Base-by-base conservation (phyloP, 2,329 filamentous ascomycete species). In the Aaosphaeria arxii region DNA sequence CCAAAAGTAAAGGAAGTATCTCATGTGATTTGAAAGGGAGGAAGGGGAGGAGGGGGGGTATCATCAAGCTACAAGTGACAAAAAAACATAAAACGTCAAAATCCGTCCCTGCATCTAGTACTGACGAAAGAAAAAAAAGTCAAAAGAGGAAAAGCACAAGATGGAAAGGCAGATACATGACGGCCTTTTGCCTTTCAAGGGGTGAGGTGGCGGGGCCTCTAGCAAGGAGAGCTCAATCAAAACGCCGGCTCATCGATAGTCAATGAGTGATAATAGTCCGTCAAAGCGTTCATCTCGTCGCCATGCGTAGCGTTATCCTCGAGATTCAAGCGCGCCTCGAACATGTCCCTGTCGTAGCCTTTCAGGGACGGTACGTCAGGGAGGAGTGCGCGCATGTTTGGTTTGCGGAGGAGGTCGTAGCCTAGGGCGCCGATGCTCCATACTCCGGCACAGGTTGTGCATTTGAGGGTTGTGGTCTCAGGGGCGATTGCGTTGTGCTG, bases 391-490 rank as follows among this genome's bases (percentile, higher is more conserved):
- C 6, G 32, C 24, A 39, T 24, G 17, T 11, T 11, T 4, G 52
- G 53, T 35, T 69, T 58, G 6, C 52, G 43, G 5, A 62, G 17
- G 29, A 54, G 59, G 7, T 74, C 66, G 38, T 72, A 74, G 0
- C 73, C 73, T 11, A 75, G 48, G 1, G 61, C 62, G 5, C 70
- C 71, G 11, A 66, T 57, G 6, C 66, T 57, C 72, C 72, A 75
- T 1, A 54, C 44, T 1, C 62, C 48, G 4, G 51, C 55, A 40
- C 73, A 75, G 0, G 30, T 9, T 2, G 36, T n/a, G 52, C 72
- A 75, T 11, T 42, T 43, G 0, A 74, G 46, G 1, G 5, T 51
- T 0, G 53, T 54, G 0, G 54, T 57, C 5, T 50, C 46, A 1
- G 55, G 42, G 1, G 50, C 50, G 3, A 72, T 42, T 1, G 41